Evolutionary conservation across 2,329 filamentous ascomycete species (phyloP), one percentile per base, ranked within the genome.

Genomic region (Aphanocladium album): DNA sequence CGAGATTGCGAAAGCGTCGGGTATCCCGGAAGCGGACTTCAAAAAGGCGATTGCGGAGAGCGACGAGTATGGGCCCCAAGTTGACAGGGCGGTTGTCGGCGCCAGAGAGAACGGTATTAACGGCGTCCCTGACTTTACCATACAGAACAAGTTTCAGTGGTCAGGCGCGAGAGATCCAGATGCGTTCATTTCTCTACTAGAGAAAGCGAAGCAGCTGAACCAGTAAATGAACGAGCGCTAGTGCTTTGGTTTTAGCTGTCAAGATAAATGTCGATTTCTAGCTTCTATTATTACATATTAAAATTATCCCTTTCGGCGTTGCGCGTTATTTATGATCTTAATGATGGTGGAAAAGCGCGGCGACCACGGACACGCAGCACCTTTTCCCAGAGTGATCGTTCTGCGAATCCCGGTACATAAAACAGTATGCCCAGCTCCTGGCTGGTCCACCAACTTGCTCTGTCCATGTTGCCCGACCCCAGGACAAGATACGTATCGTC

Each of bases 381-480:
- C 7, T 65, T 67, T 19, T 77, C 72, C 77, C 77, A 79, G 5
- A 77, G 63, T n/a, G 67, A 66, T 39, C 70, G 67, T 4, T 70
- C 72, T 39, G 72, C 63, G 43, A 77, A 73, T 0, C 67, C 72
- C 2, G 76, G 75, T n/a, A 75, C 74, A 49, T 80, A 74, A 59
- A 86, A 81, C 45, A 86, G 68, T 33, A 95, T 77, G 1, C 90
- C 90, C 23, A 95, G 76, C 74, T 96, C 91, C 73, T 95, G 91
- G 71, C 89, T 93, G 5, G 91, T 95, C 73, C 85, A 93, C 89
- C 89, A 95, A 70, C 89, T 93, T 8, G 91, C 90, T 1, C 90
- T 83, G 73, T 96, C 91, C 80, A 93, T 85, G 70, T 96, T 96
- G 1, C 90, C 90, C 19, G 89, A 93, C 0, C 91, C 91, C 2